These are phyloP conservation scores for Rutidosis leptorrhynchoides DNA, from an alignment of 129 eudicot species.

Conservation along the genomic window DNA sequence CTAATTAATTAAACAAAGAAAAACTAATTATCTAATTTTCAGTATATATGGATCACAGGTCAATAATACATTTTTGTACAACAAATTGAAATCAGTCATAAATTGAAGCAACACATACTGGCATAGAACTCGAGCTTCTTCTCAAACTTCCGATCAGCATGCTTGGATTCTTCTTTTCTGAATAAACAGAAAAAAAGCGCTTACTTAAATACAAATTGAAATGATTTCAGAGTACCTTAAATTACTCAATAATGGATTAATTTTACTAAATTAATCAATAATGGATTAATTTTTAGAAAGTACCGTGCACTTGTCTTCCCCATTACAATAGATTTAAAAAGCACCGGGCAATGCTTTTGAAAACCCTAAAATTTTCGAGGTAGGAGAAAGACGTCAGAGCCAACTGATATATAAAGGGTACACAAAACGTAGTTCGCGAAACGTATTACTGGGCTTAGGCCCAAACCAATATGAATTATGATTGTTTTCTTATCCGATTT, in stretches of 20 bases:
- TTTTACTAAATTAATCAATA: no score
- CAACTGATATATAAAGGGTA: no score
- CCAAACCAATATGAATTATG: no score
- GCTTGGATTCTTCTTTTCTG: slow-evolving; percentile 49
- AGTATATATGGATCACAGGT: not conserved
- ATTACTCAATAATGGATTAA: no score
- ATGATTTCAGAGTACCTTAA: not conserved
- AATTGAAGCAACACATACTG: slow-evolving; percentile 37
- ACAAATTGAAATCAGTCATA: not conserved
- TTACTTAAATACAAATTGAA: not conserved
- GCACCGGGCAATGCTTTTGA: no score
- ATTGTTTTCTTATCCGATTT: no score
- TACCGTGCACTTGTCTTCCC: no score
- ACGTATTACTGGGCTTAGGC: no score
- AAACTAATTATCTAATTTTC: not conserved
- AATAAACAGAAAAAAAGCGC: not conserved
- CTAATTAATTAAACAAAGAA: not conserved
- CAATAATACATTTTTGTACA: not conserved
- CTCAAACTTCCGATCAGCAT: slow-evolving; percentile 61
- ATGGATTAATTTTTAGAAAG: not conserved
- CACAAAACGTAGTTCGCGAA: no score
- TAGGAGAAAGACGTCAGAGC: no score
- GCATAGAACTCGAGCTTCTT: slow-evolving; percentile 67
- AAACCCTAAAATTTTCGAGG: no score
- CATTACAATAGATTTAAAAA: no score